These are phyloP conservation scores for Suillus placidus DNA, from an alignment of 768 basidiomycete genomes.

Conservation along the genomic window DNA sequence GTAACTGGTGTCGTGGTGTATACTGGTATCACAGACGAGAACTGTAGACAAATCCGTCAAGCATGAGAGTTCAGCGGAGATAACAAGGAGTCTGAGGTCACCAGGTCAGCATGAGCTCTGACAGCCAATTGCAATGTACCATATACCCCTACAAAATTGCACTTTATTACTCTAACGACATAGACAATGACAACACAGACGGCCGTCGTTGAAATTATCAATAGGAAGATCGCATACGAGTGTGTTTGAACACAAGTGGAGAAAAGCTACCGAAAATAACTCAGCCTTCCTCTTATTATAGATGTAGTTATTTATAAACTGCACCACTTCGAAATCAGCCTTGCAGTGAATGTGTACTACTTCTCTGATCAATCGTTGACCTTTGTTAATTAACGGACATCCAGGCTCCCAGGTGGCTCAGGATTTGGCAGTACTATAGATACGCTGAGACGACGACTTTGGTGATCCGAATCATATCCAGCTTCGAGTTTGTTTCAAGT, in stretches of 20 bases:
- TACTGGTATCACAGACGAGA: neutral
- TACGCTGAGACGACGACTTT: too few relatives aligned
- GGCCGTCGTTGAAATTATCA: neutral
- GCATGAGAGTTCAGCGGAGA: conserved; percentile 1
- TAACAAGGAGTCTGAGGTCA: neutral
- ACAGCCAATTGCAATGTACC: neutral
- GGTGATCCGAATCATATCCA: too few relatives aligned
- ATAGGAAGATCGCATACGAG: neutral
- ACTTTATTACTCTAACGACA: neutral
- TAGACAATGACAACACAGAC: neutral
- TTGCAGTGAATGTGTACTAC: too few relatives aligned
- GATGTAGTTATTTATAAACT: too few relatives aligned
- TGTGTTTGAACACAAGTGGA: neutral
- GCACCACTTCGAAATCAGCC: too few relatives aligned
- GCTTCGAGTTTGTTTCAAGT: too few relatives aligned
- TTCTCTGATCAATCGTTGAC: too few relatives aligned
- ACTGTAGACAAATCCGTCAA: neutral
- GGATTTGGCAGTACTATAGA: too few relatives aligned
- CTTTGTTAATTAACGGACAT: too few relatives aligned
- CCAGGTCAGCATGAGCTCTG: neutral
- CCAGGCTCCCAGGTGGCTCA: too few relatives aligned
- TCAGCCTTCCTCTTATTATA: too few relatives aligned
- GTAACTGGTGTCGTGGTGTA: neutral
- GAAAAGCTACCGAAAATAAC: too few relatives aligned
- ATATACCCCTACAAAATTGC: neutral